Percentiles rank a stretch among this genome's conserved stretches.
Evolutionary conservation across 306 rosid genomes (phyloP).

Genomic region (Crotalaria pallida): DNA sequence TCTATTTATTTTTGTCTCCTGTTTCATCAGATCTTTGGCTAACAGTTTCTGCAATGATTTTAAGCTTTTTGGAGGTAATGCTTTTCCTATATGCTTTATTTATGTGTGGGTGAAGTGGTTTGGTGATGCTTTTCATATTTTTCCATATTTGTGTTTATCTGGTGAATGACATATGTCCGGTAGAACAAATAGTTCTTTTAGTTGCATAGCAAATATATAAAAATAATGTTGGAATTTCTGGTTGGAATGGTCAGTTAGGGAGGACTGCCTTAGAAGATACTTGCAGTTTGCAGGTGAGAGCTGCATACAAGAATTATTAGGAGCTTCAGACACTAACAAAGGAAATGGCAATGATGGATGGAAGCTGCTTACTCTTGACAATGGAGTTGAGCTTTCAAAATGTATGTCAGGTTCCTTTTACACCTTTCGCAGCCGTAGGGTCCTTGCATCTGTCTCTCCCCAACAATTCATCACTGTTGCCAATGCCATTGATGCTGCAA

Average conservation of each 20-base stretch:
- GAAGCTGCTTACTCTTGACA: constrained; percentile 59
- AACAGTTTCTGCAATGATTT: no score
- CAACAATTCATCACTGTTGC: constrained; percentile 78
- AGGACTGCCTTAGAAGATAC: constrained; percentile 70
- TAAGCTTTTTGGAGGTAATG: no score
- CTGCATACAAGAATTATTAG: constrained; percentile 75
- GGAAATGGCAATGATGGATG: constrained; percentile 46
- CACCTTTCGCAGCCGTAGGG: constrained; percentile 76
- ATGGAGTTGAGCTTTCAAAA: constrained; percentile 76
- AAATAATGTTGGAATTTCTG: no score
- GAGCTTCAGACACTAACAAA: constrained; percentile 62
- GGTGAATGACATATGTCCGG: no score
- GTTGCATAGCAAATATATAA: no score
- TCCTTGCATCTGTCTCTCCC: constrained; percentile 61
- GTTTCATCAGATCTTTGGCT: no score
- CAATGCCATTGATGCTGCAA: constrained; percentile 85
- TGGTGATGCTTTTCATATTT: no score
- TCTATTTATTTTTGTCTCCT: no score
- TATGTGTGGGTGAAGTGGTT: no score
- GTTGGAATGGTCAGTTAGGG: constrained; percentile 83
- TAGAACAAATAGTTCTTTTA: no score
- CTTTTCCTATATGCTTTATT: no score
- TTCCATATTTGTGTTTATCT: no score
- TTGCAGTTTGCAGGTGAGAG: constrained; percentile 78
- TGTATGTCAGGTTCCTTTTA: constrained; percentile 68